Evolutionary conservation across 352 stramenopile genomes (phyloP).

Genomic region (Globisporangium lucens): DNA sequence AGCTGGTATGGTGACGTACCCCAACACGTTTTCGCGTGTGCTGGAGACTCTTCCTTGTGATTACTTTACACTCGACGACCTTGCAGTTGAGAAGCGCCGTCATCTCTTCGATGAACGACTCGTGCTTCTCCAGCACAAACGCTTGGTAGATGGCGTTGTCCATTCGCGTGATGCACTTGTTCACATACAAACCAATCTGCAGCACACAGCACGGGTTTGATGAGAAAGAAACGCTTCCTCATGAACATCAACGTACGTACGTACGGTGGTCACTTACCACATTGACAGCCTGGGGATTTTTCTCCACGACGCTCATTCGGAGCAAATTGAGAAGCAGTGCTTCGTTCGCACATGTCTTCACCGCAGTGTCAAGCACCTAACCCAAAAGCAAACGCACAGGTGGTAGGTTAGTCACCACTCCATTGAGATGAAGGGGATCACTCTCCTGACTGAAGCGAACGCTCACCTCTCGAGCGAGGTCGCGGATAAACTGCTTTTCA

Average conservation of each 20-base stretch:
- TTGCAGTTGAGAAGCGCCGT: conserved; percentile 60
- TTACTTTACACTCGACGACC: conserved; percentile 65
- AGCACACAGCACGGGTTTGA: neutral
- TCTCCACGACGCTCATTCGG: conserved; percentile 29
- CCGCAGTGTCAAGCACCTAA: conserved; percentile 40
- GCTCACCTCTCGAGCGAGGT: conserved; percentile 42
- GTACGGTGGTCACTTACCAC: conserved; percentile 26
- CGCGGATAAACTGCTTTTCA: conserved; percentile 76
- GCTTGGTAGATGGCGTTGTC: conserved; percentile 31
- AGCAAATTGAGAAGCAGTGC: conserved; percentile 33
- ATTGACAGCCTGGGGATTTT: conserved; percentile 47
- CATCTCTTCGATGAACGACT: conserved; percentile 54
- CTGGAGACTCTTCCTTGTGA: conserved; percentile 49
- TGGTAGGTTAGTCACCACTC: neutral
- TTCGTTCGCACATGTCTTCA: conserved; percentile 27
- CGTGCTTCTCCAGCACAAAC: conserved; percentile 41
- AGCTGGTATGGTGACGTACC: conserved; percentile 22
- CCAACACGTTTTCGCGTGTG: conserved; percentile 43
- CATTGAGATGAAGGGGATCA: neutral
- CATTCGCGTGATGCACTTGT: conserved; percentile 52
- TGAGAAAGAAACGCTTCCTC: neutral
- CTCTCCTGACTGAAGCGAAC: too few species aligned
- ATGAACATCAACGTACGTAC: neutral
- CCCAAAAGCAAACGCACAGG: neutral
- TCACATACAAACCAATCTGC: conserved; percentile 37